Evolutionary conservation across 148 eudicot species (phyloP), one percentile per base, ranked within the genome.

Genomic region (Vaccinium darrowii): DNA sequence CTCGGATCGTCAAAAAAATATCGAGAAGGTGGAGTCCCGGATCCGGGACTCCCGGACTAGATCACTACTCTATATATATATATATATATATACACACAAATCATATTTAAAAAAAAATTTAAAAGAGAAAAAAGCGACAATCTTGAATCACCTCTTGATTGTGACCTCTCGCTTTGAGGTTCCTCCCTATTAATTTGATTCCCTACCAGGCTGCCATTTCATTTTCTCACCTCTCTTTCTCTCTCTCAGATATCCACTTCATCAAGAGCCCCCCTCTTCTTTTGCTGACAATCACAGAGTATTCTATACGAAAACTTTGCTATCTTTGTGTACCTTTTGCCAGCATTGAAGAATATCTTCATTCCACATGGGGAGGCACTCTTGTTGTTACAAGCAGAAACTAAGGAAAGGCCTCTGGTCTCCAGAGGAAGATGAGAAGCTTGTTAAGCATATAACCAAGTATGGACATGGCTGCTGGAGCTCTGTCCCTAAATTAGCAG

Each of bases 371-470:
- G 98, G 95, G 52, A 96, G 98, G 78, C 99, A 96, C 85, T 94
- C 98, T 84, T 95, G 98, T 43, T 96, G 99, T 83, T 93, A 90
- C 84, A 96, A 96, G 86, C 99, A 96, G 89, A 96, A 96, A 90
- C 90, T 96, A 18, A 92, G 99, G 81, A 96, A 96, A 90, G 99
- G 99, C 9, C 92, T 96, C 1, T 96, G 99, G 99, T 96, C 99
- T 75, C 99, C 99, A 25, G 99, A 96, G 74, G 99, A 96, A 93
- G 99, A 96, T 92, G 99, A 94, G 83, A 96, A 94, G 52, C 99
- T 96, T 75, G 89, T 96, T 7, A 91, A 90, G 76, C 98, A 96
- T 84, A 94, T 96, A 54, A 94, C 95, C 25, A 93, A 90, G 75
- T 88, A 83, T 72, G 96, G 96, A 54, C 94, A 93, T 91, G 94